Evolutionary conservation across 2,329 filamentous ascomycete genomes (phyloP), one percentile per base, ranked within the genome.

Genomic region (Fusarium xyrophilum): DNA sequence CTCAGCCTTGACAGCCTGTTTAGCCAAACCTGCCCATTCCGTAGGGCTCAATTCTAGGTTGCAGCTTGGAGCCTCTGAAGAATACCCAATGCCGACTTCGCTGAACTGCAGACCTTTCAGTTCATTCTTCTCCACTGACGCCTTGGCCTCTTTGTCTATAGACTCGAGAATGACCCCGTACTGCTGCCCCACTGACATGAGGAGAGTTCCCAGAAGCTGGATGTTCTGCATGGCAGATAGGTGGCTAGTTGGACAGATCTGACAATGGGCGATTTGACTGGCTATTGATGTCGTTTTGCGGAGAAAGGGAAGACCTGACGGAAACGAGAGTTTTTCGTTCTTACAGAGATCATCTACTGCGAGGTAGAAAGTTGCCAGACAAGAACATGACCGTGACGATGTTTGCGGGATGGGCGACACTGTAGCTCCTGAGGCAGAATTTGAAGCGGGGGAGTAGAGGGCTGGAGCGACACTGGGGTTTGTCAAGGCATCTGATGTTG

Each of bases 171-270:
- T 36, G 0, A 60, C 55, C 0, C 35, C 58, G 1, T 60, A 60
- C 1, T 60, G 58, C 1, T 43, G 56, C 0, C 43, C 36, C 10
- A 60, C 47, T 1, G 58, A 60, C 58, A 60, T 60, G 9, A 59
- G 30, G 2, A 60, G 55, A 3, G 58, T 43, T 0, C 43, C 58
- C 1, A 60, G 3, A 1, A 60, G 55, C 3, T 60, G 54, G 0
- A 40, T 60, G 3, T 60, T 60, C 11, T 60, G 54, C 55, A 60
- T 60, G 8, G 58, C 55, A 1, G 43, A 43, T 2, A 60, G 58
- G 2, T 52, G 42, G 3, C 36, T 56, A 0, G 28, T 17, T 2
- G 56, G 56, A 2, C 56, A 60, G 2, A 25, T 60, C 3, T 60
- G 25, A 1, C 55, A 60, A 8, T 23, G 36, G 0, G 55, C 43